phyloP scores from a whole-genome alignment of 306 rosid species.

The Crataegus laevigata region DNA sequence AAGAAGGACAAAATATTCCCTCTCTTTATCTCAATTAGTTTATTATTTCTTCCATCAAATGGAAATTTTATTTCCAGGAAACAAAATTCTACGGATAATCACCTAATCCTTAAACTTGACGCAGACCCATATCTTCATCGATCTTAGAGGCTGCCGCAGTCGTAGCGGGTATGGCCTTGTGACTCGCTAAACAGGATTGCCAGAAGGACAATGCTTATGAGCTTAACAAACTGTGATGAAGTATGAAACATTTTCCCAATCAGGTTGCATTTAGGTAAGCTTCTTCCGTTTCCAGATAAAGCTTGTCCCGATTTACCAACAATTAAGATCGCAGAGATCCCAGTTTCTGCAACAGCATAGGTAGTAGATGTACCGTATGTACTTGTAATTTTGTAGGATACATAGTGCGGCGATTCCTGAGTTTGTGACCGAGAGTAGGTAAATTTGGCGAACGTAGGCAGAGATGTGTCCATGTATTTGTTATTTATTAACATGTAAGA shows the following conservation, averaged over 20 bases:
- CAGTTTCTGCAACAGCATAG: constrained; percentile 10
- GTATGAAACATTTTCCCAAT: background rate
- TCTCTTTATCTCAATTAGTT: too few relatives aligned
- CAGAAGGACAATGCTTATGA: background rate
- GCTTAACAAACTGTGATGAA: background rate
- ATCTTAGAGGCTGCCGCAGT: background rate
- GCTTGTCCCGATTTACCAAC: constrained; percentile 10
- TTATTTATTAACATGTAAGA: too few relatives aligned
- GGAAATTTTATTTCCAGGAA: too few relatives aligned
- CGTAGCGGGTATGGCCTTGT: background rate
- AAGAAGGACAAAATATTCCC: too few relatives aligned
- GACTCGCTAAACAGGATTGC: background rate
- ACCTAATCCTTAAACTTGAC: background rate
- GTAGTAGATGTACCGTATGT: background rate
- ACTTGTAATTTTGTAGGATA: background rate
- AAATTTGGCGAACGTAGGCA: background rate
- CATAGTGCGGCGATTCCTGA: background rate
- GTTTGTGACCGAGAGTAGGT: too few relatives aligned
- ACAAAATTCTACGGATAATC: too few relatives aligned
- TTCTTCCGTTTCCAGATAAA: constrained; percentile 42
- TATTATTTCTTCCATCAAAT: too few relatives aligned
- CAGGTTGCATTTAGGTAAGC: constrained; percentile 54
- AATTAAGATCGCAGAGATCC: constrained; percentile 22
- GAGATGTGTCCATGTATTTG: too few relatives aligned
- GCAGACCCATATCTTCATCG: background rate